Evolutionary conservation across 177 flowering plant genomes (phyloP).

Genomic region (Vitis hybrid): DNA sequence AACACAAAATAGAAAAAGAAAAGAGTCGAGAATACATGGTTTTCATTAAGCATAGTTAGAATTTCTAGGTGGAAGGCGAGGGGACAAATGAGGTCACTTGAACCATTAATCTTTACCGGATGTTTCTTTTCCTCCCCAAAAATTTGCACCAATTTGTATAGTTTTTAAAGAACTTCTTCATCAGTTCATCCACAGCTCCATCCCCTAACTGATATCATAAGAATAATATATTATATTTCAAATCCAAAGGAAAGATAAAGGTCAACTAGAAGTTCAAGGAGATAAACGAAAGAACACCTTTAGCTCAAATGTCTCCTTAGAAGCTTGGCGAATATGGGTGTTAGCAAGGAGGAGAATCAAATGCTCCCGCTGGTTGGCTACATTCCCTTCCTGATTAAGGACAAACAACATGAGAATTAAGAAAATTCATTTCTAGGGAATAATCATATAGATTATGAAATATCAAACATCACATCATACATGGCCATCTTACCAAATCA

Average conservation of each 20-base stretch:
- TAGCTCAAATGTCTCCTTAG: conserved; percentile 37
- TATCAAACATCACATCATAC: background rate
- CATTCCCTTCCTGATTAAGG: conserved; percentile 73
- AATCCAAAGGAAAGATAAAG: conserved; percentile 4
- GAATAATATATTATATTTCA: background rate
- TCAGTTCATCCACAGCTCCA: conserved; percentile 64
- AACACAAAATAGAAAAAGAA: background rate
- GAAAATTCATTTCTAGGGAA: background rate
- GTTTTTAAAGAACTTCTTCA: conserved; percentile 82
- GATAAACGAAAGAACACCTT: conserved; percentile 45
- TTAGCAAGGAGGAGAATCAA: conserved; percentile 86
- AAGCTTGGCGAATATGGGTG: conserved; percentile 52
- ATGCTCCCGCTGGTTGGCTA: conserved; percentile 93
- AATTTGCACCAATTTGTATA: conserved; percentile 93
- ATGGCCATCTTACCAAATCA: background rate
- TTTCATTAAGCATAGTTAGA: background rate
- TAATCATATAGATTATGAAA: background rate
- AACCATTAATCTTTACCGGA: conserved; percentile 46
- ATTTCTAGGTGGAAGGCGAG: background rate
- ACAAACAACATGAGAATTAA: background rate
- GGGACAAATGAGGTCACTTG: background rate
- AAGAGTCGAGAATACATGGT: background rate
- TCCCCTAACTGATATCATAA: conserved; percentile 58
- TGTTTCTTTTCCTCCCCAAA: conserved; percentile 67
- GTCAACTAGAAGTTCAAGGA: conserved; percentile 2